These are phyloP conservation scores for Pleomassaria siparia DNA, from an alignment of 2,329 filamentous ascomycete genomes.

Conservation along the genomic window DNA sequence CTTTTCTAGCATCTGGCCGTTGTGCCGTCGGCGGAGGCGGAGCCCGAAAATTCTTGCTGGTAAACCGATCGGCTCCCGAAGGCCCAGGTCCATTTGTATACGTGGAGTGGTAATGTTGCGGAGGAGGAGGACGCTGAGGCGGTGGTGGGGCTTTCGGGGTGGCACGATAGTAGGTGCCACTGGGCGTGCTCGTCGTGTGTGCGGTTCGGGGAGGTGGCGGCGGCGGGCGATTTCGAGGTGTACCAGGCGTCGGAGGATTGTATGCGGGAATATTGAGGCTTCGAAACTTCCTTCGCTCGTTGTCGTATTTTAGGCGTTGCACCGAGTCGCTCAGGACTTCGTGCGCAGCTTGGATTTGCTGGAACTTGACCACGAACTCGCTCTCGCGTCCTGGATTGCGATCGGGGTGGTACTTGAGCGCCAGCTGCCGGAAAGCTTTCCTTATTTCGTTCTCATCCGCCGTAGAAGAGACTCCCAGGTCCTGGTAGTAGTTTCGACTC, in stretches of 20 bases:
- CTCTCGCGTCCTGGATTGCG: constrained; percentile 81
- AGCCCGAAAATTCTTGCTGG: constrained; percentile 43
- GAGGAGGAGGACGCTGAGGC: constrained; percentile 13
- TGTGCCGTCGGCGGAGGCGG: constrained; percentile 35
- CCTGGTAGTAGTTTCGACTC: constrained; percentile 79
- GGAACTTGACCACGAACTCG: constrained; percentile 80
- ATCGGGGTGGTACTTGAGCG: constrained; percentile 84
- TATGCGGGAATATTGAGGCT: constrained; percentile 33
- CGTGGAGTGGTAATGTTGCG: constrained; percentile 30
- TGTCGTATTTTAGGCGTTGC: constrained; percentile 63
- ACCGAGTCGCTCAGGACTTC: constrained; percentile 68
- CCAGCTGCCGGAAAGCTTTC: constrained; percentile 83
- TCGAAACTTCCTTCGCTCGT: constrained; percentile 55
- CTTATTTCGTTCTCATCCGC: constrained; percentile 76
- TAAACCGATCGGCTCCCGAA: constrained; percentile 49
- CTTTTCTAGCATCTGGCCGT: constrained; percentile 35
- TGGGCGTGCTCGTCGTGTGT: constrained; percentile 42
- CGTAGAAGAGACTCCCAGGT: constrained; percentile 70
- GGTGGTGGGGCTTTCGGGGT: constrained; percentile 27
- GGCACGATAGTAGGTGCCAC: constrained; percentile 35
- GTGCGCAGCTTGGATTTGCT: constrained; percentile 82
- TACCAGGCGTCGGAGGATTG: constrained; percentile 47
- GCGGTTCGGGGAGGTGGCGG: constrained; percentile 49
- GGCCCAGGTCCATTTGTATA: constrained; percentile 44
- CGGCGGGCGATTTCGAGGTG: constrained; percentile 43